Evolutionary conservation across 2,329 filamentous ascomycete genomes (phyloP), one percentile per base, ranked within the genome.

Genomic region (Eurotiales sp.): DNA sequence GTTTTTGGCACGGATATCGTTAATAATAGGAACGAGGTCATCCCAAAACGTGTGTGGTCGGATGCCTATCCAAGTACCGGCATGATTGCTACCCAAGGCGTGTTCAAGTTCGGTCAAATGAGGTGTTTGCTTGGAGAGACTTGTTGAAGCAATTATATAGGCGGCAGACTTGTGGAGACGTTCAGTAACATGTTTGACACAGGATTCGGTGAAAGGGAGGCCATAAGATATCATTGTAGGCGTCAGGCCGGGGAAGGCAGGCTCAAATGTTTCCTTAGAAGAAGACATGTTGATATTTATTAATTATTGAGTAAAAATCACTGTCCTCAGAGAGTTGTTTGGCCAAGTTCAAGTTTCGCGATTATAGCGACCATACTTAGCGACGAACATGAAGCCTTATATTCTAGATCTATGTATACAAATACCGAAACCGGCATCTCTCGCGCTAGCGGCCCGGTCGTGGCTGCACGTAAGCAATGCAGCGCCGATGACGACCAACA

Each of bases 11-110:
- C 44, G 29, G 2, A 65, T 63, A 12, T 75, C 70, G 0, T 59
- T 51, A 0, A 69, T 63, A 14, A 76, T 64, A 22, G 72, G 65
- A 0, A 78, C 57, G 14, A 77, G 68, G 46, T 78, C 71, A 4
- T 66, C 63, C 64, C 72, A 76, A 1, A 70, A 70, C 0, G 75
- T 77, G 55, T 79, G 77, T 0, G 74, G 68, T 8, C 63, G 68
- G 60, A 80, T 73, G 15, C 77, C 77, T 22, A 72, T 60, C n/a
- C 68, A 61, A 4, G 70, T 55, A 6, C 76, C 75, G 0, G 64
- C 73, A 8, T 77, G 55, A 3, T 64, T 67, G 12, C 58, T 56
- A 22, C 36, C 30, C 0, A 80, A 59, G 0, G 65, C 67, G 0
- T 56, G 19, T 17, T 67, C 59, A 0, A 79, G 66, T 3, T 60